These are phyloP conservation scores for Ormosia semicastrata DNA, from an alignment of 306 rosid species.

Conservation along the genomic window DNA sequence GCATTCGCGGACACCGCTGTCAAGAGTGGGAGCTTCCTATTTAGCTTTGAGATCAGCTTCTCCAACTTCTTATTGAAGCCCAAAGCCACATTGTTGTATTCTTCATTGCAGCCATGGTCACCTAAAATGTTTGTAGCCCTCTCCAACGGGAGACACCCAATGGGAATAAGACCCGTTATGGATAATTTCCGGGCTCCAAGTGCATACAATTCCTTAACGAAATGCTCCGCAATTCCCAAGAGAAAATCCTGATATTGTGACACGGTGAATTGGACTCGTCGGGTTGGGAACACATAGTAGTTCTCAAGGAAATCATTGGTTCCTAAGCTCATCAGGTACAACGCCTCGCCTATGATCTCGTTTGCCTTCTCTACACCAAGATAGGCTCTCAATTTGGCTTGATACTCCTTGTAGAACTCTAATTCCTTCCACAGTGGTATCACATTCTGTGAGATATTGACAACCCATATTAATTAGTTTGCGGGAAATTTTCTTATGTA, in stretches of 20 bases:
- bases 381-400: conserved; percentile 31
- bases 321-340: conserved; percentile 46
- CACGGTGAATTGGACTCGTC: conserved; percentile 21
- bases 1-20: conserved; percentile 14
- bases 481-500: neutral
- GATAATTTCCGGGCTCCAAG: conserved; percentile 38
- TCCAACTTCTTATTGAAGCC: conserved; percentile 34
- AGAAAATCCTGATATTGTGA: conserved; percentile 43
- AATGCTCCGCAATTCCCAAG: conserved; percentile 19
- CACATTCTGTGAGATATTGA: conserved; percentile 36
- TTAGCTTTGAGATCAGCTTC: neutral
- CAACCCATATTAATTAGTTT: neutral
- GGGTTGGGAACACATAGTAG: conserved; percentile 28
- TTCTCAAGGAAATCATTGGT: conserved; percentile 49
- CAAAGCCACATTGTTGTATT: conserved; percentile 36
- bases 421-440: conserved; percentile 52
- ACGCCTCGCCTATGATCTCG: conserved; percentile 29
- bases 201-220: conserved; percentile 24
- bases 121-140: conserved; percentile 26
- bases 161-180: conserved; percentile 35
- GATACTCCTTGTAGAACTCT: conserved; percentile 43
- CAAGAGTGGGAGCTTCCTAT: conserved; percentile 26
- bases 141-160: conserved; percentile 42
- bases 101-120: conserved; percentile 23
- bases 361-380: conserved; percentile 35